Evolutionary conservation across 805 yeast species (phyloP).

Genomic region (Ogataea saltuana): DNA sequence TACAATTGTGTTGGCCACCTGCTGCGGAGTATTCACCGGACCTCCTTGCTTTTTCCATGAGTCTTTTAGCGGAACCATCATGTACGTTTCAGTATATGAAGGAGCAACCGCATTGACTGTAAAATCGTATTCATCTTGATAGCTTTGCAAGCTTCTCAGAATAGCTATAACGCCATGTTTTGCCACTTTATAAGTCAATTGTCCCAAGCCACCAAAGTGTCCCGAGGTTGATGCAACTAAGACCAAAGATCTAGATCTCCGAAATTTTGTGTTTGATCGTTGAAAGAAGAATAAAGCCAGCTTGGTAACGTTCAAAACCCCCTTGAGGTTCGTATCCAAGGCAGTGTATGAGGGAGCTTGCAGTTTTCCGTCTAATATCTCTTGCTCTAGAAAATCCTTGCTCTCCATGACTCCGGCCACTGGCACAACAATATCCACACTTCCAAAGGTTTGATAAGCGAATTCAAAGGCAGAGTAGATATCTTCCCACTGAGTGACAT

Average conservation of each 20-base stretch:
- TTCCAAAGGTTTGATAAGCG: not conserved
- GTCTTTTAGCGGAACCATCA: not conserved
- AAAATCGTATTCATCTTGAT: not conserved
- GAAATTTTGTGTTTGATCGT: not conserved
- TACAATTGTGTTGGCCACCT: not conserved
- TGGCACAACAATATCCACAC: not conserved
- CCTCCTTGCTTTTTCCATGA: not conserved
- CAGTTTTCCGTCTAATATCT: not conserved
- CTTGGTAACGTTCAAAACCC: not conserved
- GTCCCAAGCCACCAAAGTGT: conserved; percentile 1
- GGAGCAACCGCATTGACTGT: not conserved
- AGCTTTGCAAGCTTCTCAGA: not conserved
- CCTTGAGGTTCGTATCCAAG: not conserved
- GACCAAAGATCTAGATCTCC: not conserved
- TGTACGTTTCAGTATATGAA: conserved; percentile 1
- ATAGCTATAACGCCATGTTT: conserved; percentile 1
- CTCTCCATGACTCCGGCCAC: conserved; percentile 1
- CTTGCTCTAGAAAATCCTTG: not conserved
- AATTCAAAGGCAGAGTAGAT: not conserved
- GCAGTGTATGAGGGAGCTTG: conserved; percentile 1
- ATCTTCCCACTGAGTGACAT: conserved; percentile 1
- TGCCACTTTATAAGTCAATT: not conserved
- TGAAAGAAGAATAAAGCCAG: not conserved
- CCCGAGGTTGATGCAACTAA: conserved; percentile 1
- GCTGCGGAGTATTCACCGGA: not conserved